Base-by-base conservation (phyloP, 768 basidiomycete species). In the Mycena albidolilacea region DNA sequence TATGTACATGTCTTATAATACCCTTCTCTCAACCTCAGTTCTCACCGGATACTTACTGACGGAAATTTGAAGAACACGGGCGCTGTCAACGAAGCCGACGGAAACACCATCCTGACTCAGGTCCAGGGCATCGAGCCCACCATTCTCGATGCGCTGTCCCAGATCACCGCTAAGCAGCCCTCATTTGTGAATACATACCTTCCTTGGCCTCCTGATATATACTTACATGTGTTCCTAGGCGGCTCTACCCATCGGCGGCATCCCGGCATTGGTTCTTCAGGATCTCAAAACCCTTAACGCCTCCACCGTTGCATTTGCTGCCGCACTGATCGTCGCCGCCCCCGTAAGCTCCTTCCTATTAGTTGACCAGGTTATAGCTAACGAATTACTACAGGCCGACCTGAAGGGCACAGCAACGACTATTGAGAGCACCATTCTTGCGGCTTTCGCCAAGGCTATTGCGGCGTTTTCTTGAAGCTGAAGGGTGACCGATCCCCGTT, bases 261-360 rank as follows among this genome's bases (percentile, higher is more conserved):
- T 81, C 50, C 71, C 81, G 19, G 79, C 80, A 21, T 74, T 85
- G 39, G 76, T 84, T 46, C 70, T 76, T 23, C 59, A 75, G 48
- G 84, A 84, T 64, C 77, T 85, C 5, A 59, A 65, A 14, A 73
- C 57, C 19, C 78, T 84, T 67, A 76, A 75, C 8, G 55, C 67
- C 17, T 57, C 46, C 59, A 80, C 80, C 14, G 61, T 58, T 43
- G 60, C 59, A 15, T 81, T 83, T 66, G 64, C 74, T 12, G 66
- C 59, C 39, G 79, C 81, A 9, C 63, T 83, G n/a, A 77, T 81
- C 62, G 76, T 61, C 19, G 58, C 65, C 35, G 78, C 81, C 2
- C 81, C 82, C 0, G 82, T 83, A 70, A 46, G 80, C 21, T 3
- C 30, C 35, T 14, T 23, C 1, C 39, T 21, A 4, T 2, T n/a